These are phyloP conservation scores for Plantago elongata DNA, from an alignment of 257 asterid genomes.

Conservation along the genomic window DNA sequence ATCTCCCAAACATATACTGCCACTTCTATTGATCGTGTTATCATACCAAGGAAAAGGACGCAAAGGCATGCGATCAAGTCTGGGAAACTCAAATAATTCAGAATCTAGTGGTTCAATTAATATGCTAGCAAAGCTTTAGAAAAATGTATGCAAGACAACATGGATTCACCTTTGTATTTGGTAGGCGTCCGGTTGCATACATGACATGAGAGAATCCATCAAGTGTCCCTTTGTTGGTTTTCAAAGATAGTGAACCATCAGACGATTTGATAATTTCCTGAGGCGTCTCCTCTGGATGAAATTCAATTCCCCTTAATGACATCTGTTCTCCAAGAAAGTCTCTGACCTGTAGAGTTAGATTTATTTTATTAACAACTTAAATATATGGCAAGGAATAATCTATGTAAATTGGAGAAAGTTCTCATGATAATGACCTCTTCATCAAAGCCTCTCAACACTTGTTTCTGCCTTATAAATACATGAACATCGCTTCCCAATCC, in stretches of 20 bases:
- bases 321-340: constrained; percentile 91
- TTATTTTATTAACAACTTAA: constrained; percentile 10
- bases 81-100: no score
- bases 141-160: constrained; percentile 3
- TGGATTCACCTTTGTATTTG: constrained; percentile 65
- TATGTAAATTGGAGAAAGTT: constrained; percentile 12
- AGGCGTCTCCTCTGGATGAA: constrained; percentile 81
- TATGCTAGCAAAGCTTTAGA: not conserved
- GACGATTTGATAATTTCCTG: constrained; percentile 73
- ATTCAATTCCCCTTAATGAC: constrained; percentile 80
- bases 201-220: constrained; percentile 90
- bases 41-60: no score
- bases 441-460: constrained; percentile 90
- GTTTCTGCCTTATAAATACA: constrained; percentile 86
- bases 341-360: constrained; percentile 59
- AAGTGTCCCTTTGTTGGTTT: constrained; percentile 78
- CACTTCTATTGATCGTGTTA: no score
- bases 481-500: constrained; percentile 85
- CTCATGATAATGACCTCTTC: constrained; percentile 58
- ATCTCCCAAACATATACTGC: no score
- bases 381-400: constrained; percentile 13
- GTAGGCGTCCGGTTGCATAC: constrained; percentile 93
- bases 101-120: no score
- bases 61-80: no score
- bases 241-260: constrained; percentile 73